Evolutionary conservation across 2,329 filamentous ascomycete genomes (phyloP), one percentile per base, ranked within the genome.

Genomic region (Leptodontidium sp.): DNA sequence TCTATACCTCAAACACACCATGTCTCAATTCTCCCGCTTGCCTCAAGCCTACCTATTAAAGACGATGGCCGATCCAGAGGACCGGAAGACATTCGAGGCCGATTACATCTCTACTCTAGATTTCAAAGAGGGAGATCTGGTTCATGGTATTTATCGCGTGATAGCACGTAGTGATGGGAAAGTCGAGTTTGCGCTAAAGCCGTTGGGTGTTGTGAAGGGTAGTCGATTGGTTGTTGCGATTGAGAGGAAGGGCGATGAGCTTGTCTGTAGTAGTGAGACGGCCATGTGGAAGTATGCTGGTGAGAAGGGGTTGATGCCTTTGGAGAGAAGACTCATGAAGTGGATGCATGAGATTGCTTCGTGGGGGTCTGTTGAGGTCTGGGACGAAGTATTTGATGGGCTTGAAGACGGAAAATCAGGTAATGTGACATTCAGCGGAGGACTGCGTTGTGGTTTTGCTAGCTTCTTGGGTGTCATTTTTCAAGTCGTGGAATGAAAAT

Each of bases 381-480:
- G 55, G 55, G 17, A 58, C 55, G 55, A 58, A 40, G 55, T 58
- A 58, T 24, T 40, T 58, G 55, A 58, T 58, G 55, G 26, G 9
- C 35, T 40, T 58, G 55, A 58, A 58, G 55, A 24, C 21, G 17
- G n/a, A 40, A 24, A 35, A 3, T n/a, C 9, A 35, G 35, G 17
- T 40, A 9, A 58, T 24, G 17, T 15, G 1, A 14, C 8, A 21
- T 7, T 47, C n/a, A 8, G 1, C 12, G 45, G 45, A 21, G 45
- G 15, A 47, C 12, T 7, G 5, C 2, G n/a, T 2, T 17, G 2
- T 47, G 8, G 15, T 6, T 21, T 21, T 21, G 21, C 40, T 8
- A 0, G 15, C 15, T 45, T 12, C 11, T 47, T 47, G 8, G 15
- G 9, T 4, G 8, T 47, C 45, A 12, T 47, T 6, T 17, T 47